A percentile compares a stretch with the other conserved stretches of the same genome.
phyloP scores from a whole-genome alignment of 2,329 filamentous ascomycete genomes.

The Scleromitrula shiraiana region DNA sequence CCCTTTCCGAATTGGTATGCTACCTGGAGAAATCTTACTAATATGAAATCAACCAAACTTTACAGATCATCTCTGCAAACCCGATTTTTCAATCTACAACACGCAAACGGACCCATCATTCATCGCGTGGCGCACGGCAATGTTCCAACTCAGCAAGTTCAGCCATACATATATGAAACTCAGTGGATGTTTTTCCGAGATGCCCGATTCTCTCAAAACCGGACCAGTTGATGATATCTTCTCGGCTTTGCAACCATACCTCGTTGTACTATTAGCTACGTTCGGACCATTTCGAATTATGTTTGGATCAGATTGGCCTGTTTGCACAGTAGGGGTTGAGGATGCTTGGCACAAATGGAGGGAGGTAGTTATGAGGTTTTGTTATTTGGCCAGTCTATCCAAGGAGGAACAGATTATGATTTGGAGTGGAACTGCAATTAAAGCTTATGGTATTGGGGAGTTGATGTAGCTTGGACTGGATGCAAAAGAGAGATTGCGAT shows the following conservation, averaged over 20 bases:
- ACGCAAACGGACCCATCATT: constrained; percentile 38
- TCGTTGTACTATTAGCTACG: constrained; percentile 59
- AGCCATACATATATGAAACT: constrained; percentile 78
- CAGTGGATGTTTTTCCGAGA: constrained; percentile 77
- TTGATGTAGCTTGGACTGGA: constrained; percentile 16
- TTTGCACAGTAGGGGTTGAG: constrained; percentile 61
- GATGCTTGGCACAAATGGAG: constrained; percentile 70
- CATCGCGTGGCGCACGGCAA: constrained; percentile 59
- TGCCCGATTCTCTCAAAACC: constrained; percentile 46
- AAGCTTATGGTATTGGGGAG: constrained; percentile 54
- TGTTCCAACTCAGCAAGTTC: constrained; percentile 59
- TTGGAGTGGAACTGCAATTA: constrained; percentile 64
- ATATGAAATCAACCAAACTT: not conserved
- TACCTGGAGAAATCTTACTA: constrained; percentile 1
- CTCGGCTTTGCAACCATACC: constrained; percentile 59
- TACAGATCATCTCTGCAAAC: constrained; percentile 83
- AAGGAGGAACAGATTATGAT: constrained; percentile 57
- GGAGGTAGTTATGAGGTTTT: constrained; percentile 58
- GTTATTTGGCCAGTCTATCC: constrained; percentile 53
- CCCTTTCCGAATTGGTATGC: too few relatives aligned
- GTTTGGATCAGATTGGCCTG: constrained; percentile 92
- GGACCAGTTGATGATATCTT: constrained; percentile 50
- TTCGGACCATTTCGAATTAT: constrained; percentile 71
- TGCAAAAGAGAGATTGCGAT: too few relatives aligned
- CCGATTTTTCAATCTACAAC: constrained; percentile 60